phyloP scores from a whole-genome alignment of 345 rosid species.

The Eucalyptus virginea region DNA sequence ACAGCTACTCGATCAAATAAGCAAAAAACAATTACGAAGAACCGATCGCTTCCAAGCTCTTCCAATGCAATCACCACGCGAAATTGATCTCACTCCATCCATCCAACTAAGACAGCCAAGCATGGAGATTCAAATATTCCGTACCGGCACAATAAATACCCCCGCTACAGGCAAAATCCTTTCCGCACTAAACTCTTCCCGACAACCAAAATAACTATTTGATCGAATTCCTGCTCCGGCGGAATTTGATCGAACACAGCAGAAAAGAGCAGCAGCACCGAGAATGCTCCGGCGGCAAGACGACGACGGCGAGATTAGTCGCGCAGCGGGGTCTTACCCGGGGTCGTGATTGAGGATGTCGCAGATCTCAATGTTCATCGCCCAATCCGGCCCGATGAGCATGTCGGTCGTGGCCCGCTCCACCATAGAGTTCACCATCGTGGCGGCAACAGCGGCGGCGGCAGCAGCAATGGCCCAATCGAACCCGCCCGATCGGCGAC shows the following conservation, averaged over 20 bases:
- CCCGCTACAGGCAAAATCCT: background rate
- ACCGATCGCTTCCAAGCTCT: background rate
- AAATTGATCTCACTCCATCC: background rate
- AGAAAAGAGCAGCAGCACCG: background rate
- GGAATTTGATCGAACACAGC: background rate
- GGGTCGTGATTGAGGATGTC: constrained; percentile 95
- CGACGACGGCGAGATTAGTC: background rate
- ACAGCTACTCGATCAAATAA: background rate
- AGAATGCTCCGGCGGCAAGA: background rate
- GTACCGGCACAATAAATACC: background rate
- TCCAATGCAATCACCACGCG: background rate
- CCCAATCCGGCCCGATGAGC: constrained; percentile 99
- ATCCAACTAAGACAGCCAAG: background rate
- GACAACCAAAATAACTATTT: background rate
- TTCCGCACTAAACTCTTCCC: background rate
- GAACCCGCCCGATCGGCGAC: background rate
- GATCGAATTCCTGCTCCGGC: background rate
- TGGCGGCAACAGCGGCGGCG: background rate
- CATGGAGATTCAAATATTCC: background rate
- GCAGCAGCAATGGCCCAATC: background rate
- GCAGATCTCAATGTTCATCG: constrained; percentile 99
- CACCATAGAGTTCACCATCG: constrained; percentile 98
- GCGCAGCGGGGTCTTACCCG: constrained; percentile 30
- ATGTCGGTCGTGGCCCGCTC: constrained; percentile 98
- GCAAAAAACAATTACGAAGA: background rate